Evolutionary conservation across 1,139 yeast species (phyloP).

Genomic region (Nakaseomyces nivariensis): DNA sequence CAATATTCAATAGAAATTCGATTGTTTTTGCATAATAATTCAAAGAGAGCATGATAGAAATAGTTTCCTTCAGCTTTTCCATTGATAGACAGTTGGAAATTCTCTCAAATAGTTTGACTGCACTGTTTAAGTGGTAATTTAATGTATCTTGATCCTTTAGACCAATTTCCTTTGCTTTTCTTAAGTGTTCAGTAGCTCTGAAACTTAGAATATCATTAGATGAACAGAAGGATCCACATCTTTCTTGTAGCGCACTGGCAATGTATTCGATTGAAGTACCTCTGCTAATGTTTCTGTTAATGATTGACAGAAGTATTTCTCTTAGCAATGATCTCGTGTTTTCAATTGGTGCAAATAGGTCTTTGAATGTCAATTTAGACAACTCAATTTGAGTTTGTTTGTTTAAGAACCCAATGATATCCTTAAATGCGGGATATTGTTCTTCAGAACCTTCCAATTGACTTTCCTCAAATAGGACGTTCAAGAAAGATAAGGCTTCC

Average conservation of each 20-base stretch:
- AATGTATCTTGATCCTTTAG: slow-evolving; percentile 60
- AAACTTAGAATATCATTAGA: slow-evolving; percentile 88
- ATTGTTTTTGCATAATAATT: slow-evolving; percentile 81
- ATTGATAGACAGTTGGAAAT: slow-evolving; percentile 70
- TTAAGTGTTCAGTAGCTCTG: slow-evolving; percentile 85
- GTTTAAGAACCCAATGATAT: slow-evolving; percentile 61
- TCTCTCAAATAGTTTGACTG: slow-evolving; percentile 66
- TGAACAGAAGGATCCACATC: slow-evolving; percentile 93
- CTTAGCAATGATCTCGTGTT: slow-evolving; percentile 62
- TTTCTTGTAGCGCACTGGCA: slow-evolving; percentile 78
- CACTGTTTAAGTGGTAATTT: slow-evolving; percentile 58
- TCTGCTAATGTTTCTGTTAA: slow-evolving; percentile 75
- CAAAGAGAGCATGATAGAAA: slow-evolving; percentile 65
- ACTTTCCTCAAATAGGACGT: slow-evolving; percentile 73
- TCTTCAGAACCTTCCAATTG: slow-evolving; percentile 34
- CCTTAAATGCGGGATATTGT: slow-evolving; percentile 40
- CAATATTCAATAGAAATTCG: slow-evolving; percentile 68
- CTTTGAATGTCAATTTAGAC: slow-evolving; percentile 57
- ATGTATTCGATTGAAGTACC: slow-evolving; percentile 93
- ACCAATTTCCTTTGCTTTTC: slow-evolving; percentile 74
- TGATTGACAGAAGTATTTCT: slow-evolving; percentile 79
- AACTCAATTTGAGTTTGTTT: slow-evolving; percentile 59
- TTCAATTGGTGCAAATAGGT: slow-evolving; percentile 60
- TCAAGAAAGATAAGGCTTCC: slow-evolving; percentile 81
- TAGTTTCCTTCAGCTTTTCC: slow-evolving; percentile 75